phyloP scores from a whole-genome alignment of 208 protist genomes.

The Trypanosoma brucei region DNA sequence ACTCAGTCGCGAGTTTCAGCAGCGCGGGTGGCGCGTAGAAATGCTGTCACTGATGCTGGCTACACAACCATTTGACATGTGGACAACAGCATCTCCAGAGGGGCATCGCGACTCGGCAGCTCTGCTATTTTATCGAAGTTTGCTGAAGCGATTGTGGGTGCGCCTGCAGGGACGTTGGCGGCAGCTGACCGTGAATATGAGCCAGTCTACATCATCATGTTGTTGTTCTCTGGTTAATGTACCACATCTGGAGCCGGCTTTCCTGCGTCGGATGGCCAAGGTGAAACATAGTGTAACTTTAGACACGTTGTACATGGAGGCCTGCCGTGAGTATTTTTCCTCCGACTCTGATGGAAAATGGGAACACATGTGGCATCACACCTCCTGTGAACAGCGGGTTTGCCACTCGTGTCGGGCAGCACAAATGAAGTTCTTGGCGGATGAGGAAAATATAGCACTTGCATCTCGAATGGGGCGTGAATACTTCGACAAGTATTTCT shows the following conservation, averaged over 20 bases:
- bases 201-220: neutral
- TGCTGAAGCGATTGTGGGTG: conserved; percentile 69
- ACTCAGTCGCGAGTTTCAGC: conserved; percentile 45
- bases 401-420: conserved; percentile 39
- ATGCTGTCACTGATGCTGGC: conserved; percentile 71
- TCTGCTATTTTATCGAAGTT: conserved; percentile 76
- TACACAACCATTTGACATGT: conserved; percentile 85
- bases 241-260: conserved; percentile 73
- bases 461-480: conserved; percentile 23
- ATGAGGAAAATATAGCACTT: conserved; percentile 9
- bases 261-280: conserved; percentile 61
- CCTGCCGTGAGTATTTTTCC: conserved; percentile 60
- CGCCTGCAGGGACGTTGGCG: conserved; percentile 24
- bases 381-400: conserved; percentile 5
- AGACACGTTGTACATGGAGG: conserved; percentile 30
- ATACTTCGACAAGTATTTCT: conserved; percentile 48
- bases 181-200: neutral
- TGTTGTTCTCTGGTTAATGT: conserved; percentile 31
- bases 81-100: conserved; percentile 49
- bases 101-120: conserved; percentile 65
- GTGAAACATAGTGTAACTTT: conserved; percentile 65
- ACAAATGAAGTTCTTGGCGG: conserved; percentile 35
- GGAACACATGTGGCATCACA: conserved; percentile 32
- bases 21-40: conserved; percentile 41
- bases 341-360: conserved; percentile 24